A percentile compares a stretch with the other conserved stretches of the same genome.
Conservation (phyloP, 441 rosid species). For the Isatis lusitanica region DNA sequence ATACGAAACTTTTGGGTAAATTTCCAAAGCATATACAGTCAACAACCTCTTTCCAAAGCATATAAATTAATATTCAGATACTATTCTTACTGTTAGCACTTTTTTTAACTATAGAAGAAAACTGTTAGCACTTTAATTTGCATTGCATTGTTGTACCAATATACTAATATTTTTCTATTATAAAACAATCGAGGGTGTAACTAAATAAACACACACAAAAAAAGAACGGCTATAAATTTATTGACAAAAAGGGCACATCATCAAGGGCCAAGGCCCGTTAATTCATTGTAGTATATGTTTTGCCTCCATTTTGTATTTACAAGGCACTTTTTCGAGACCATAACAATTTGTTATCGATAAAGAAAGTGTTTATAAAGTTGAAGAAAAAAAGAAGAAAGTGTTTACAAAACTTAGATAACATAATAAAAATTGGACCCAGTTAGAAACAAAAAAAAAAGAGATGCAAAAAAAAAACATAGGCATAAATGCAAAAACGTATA, state of each 20-base stretch:
- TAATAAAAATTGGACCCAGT: not conserved
- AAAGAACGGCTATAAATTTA: not conserved
- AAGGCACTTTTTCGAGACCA: not conserved
- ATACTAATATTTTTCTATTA: not conserved
- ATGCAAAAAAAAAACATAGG: not conserved
- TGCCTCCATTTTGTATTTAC: not conserved
- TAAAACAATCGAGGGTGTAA: not conserved
- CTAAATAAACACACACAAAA: not conserved
- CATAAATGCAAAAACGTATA: slow-evolving; percentile 1
- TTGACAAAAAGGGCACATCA: not conserved
- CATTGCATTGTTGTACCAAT: not conserved
- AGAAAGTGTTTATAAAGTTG: not conserved
- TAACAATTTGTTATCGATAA: not conserved
- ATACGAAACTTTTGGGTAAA: not conserved
- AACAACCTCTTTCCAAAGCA: not conserved
- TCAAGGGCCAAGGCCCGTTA: not conserved
- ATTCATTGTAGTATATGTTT: not conserved
- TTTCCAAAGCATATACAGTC: not conserved
- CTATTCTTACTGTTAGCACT: not conserved
- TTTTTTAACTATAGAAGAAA: no score
- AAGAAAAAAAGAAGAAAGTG: no score
- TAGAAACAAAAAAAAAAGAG: not conserved
- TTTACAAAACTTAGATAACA: not conserved
- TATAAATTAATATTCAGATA: no score
- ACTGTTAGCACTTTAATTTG: not conserved